phyloP scores from a whole-genome alignment of 1,284 basidiomycete genomes.

The Boletus calvinii region DNA sequence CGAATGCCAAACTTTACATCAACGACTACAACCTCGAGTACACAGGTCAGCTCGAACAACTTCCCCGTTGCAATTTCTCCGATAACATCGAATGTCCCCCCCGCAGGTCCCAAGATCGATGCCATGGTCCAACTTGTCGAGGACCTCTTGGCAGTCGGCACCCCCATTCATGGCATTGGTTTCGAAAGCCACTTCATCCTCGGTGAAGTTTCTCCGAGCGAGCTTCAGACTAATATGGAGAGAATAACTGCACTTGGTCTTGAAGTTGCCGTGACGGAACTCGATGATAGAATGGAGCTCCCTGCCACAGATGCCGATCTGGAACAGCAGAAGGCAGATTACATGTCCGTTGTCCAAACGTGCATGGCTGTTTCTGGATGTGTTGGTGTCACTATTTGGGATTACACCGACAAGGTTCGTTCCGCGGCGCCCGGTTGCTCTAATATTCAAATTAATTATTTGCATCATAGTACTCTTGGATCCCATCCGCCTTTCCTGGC shows the following conservation, averaged over 20 bases:
- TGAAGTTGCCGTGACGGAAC: constrained; percentile 55
- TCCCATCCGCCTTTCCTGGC: constrained; percentile 6
- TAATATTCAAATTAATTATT: neutral
- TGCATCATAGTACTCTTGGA: constrained; percentile 18
- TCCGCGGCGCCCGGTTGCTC: neutral
- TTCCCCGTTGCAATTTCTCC: neutral
- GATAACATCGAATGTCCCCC: too few species aligned
- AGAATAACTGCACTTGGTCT: constrained; percentile 49
- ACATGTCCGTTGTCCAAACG: constrained; percentile 11
- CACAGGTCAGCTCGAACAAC: constrained; percentile 1
- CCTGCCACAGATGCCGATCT: constrained; percentile 48
- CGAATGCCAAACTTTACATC: constrained; percentile 20
- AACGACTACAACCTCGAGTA: constrained; percentile 24
- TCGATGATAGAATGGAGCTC: constrained; percentile 53
- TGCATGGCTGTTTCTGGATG: constrained; percentile 18
- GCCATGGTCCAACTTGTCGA: constrained; percentile 23
- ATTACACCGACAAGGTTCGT: constrained; percentile 21
- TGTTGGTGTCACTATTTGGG: constrained; percentile 24
- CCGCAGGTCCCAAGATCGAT: constrained; percentile 21
- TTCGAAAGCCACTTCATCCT: constrained; percentile 48
- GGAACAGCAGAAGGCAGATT: constrained; percentile 43
- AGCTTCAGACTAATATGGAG: constrained; percentile 42
- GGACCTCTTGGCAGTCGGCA: constrained; percentile 10
- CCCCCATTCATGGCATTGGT: constrained; percentile 20
- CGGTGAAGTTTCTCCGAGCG: constrained; percentile 40